phyloP scores from a whole-genome alignment of 2,329 filamentous ascomycete genomes.

The Trichophaea hybrida region DNA sequence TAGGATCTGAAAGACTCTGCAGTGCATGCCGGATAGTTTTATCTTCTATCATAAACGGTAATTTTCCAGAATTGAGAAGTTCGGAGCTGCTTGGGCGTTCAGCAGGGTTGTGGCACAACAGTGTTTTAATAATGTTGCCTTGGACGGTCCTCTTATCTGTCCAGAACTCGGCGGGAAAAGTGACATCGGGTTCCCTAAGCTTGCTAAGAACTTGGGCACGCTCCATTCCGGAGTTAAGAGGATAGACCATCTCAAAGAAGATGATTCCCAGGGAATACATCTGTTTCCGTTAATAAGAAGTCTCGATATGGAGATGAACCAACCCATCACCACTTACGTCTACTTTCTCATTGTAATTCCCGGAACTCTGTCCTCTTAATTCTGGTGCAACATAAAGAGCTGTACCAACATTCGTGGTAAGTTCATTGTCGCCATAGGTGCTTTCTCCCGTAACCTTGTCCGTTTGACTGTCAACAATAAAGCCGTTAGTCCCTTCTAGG shows the following conservation, averaged over 20 bases:
- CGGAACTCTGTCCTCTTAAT: constrained; percentile 45
- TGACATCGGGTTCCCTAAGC: constrained; percentile 52
- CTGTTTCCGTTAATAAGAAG: constrained; percentile 30
- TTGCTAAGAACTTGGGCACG: constrained; percentile 49
- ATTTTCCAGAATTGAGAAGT: constrained; percentile 67
- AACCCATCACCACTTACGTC: constrained; percentile 44
- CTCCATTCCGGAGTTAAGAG: constrained; percentile 48
- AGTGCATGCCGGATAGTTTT: constrained; percentile 77
- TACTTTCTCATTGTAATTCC: constrained; percentile 70
- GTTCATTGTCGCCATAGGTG: constrained; percentile 17
- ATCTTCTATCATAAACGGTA: constrained; percentile 84
- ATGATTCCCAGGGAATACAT: constrained; percentile 98
- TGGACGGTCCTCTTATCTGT: constrained; percentile 53
- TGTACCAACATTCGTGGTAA: constrained; percentile 50
- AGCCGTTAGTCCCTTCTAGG: background rate
- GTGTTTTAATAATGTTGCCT: constrained; percentile 59
- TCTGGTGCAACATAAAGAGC: constrained; percentile 89
- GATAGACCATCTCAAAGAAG: constrained; percentile 89
- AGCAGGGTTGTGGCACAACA: constrained; percentile 69
- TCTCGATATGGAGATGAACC: background rate
- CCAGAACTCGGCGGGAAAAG: constrained; percentile 59
- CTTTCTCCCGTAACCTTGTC: constrained; percentile 13
- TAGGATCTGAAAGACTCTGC: constrained; percentile 64
- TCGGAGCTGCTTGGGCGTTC: constrained; percentile 71
- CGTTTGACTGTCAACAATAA: background rate